Evolutionary conservation across 1,139 yeast genomes (phyloP).

Genomic region (Zygosaccharomyces pseudobailii): DNA sequence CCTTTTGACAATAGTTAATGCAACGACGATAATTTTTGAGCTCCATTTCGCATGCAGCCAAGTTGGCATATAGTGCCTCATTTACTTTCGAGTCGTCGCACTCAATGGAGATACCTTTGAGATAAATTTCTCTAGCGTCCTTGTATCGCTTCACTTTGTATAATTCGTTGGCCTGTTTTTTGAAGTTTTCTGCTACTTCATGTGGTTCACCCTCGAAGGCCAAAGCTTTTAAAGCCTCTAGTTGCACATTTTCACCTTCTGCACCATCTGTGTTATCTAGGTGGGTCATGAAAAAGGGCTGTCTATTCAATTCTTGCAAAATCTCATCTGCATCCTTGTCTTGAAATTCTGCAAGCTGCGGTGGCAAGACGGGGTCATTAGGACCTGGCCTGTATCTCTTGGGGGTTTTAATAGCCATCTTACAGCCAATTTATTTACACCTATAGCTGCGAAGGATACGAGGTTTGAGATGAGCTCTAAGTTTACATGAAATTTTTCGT

Average conservation of each 20-base stretch:
- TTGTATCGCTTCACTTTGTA: slow-evolving; percentile 65
- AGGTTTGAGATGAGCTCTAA: neutral
- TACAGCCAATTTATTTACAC: neutral
- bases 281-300: slow-evolving; percentile 94
- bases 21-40: slow-evolving; percentile 79
- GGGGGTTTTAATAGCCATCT: slow-evolving; percentile 30
- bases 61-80: slow-evolving; percentile 63
- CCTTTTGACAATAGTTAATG: slow-evolving; percentile 79
- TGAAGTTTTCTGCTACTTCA: slow-evolving; percentile 85
- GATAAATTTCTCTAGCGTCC: slow-evolving; percentile 73
- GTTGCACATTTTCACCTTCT: slow-evolving; percentile 65
- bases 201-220: slow-evolving; percentile 96
- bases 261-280: slow-evolving; percentile 73
- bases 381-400: slow-evolving; percentile 64
- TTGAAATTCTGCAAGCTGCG: slow-evolving; percentile 66
- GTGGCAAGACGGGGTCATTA: slow-evolving; percentile 79
- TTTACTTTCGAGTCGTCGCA: slow-evolving; percentile 50
- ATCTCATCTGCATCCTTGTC: slow-evolving; percentile 72
- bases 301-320: slow-evolving; percentile 68
- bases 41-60: slow-evolving; percentile 91
- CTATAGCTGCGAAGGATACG: neutral
- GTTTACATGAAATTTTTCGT: neutral
- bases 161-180: slow-evolving; percentile 88
- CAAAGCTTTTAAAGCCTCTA: slow-evolving; percentile 86
- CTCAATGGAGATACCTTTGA: slow-evolving; percentile 71